Base-by-base conservation (phyloP, 495 filamentous ascomycete species). In the Coniosporium apollinis region DNA sequence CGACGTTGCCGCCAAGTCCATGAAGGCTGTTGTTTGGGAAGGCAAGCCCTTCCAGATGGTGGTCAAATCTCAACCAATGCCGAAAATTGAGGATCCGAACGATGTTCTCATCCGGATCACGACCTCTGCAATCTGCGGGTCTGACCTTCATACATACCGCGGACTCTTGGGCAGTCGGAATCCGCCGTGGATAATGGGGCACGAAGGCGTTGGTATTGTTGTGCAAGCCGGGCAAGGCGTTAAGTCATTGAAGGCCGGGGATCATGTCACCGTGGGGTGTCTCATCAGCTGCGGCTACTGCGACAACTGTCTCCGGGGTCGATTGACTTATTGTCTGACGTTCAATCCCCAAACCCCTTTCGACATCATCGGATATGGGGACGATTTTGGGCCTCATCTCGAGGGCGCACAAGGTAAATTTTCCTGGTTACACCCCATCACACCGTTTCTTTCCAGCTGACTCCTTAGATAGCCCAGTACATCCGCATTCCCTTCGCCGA, bases 381-480 rank as follows among this genome's bases (percentile, higher is more conserved):
- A n/a, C n/a, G n/a, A n/a, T n/a, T n/a, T n/a, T n/a, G n/a, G n/a
- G n/a, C n/a, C n/a, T n/a, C n/a, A n/a, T n/a, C n/a, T n/a, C n/a
- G n/a, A n/a, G n/a, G n/a, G n/a, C n/a, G n/a, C n/a, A n/a, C n/a
- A n/a, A n/a, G n/a, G n/a, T n/a, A n/a, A n/a, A n/a, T n/a, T n/a
- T n/a, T n/a, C n/a, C n/a, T n/a, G n/a, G n/a, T n/a, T 48, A 11
- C 41, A 42, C 2, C 41, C 45, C 1, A 36, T 43, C 33, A 42
- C 24, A 19, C 14, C 30, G 8, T 7, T 9, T 33, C 9, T 10
- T 15, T 17, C 8, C 7, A 8, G 8, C 8, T 8, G 16, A 10
- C 48, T 14, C 52, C n/a, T n/a, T n/a, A n/a, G n/a, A n/a, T 53
- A 35, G 62, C 60, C 13, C 57, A 60, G 37, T 64, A 56, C 39